Evolutionary conservation across 176 grass and related monocot species (phyloP), one percentile per base, ranked within the genome.

Genomic region (Pharus latifolius): DNA sequence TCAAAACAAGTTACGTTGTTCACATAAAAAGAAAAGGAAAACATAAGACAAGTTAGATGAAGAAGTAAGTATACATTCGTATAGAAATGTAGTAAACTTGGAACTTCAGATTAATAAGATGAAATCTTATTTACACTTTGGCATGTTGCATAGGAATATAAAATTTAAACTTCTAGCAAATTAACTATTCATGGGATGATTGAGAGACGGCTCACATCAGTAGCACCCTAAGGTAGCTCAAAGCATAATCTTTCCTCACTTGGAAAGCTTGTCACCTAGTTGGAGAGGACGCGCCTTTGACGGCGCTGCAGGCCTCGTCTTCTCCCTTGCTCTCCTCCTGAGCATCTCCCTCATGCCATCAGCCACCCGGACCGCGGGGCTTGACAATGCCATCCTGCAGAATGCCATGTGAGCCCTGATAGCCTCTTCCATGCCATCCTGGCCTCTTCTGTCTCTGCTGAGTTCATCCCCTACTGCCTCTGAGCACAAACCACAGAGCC

Each of bases 261-360:
- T 79, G 12, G 2, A 22, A 84, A 74, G 52, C 12, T 61, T 68
- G 52, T 73, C 65, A 74, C 76, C 37, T 69, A 79, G 76, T 34
- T 62, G 62, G 47, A 30, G 17, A 19, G 76, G 47, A 28, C 0
- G 12, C 55, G 45, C n/a, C 46, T 74, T 69, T 26, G 78, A 72
- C 29, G 60, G 23, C 47, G 60, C 29, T 60, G 70, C 26, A 38
- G 60, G 13, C 22, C 10, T 78, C 29, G 32, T 32, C 67, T 72
- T 60, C 13, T 73, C 80, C 14, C 55, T 56, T 56, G 80, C 78
- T 42, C 73, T 78, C 62, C 77, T 88, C 10, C 68, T 65, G 31
- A 92, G 89, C 81, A 92, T 75, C 78, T 92, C 84, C 63, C 71
- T 84, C 84, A 92, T 81, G 49, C 81, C 84, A 75, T 92, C 81